phyloP scores from a whole-genome alignment of 495 filamentous ascomycete species.

The Parathielavia hyrcaniae region DNA sequence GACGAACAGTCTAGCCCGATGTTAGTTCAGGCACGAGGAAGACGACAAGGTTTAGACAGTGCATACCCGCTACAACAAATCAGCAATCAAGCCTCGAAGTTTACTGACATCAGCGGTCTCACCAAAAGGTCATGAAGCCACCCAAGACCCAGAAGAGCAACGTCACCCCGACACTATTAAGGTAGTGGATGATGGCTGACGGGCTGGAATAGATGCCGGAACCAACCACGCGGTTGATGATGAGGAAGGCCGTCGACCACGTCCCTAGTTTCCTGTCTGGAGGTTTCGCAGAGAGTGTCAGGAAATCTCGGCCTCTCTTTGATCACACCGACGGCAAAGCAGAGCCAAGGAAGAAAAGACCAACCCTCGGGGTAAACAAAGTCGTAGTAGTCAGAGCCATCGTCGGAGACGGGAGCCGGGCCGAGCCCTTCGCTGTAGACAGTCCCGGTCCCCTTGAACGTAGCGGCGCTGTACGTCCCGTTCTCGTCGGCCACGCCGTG shows the following conservation, averaged over 20 bases:
- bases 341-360: slow-evolving; percentile 12
- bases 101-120: slow-evolving; percentile 6
- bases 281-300: background rate
- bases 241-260: slow-evolving; percentile 33
- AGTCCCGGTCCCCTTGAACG: no score
- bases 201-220: slow-evolving; percentile 32
- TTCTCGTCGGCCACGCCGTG: slow-evolving; percentile 18
- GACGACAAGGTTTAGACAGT: no score
- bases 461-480: slow-evolving; percentile 25
- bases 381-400: slow-evolving; percentile 30
- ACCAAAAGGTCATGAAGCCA: slow-evolving; percentile 34
- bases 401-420: slow-evolving; percentile 16
- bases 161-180: slow-evolving; percentile 31
- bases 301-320: background rate
- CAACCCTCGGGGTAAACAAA: slow-evolving; percentile 37
- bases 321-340: no score
- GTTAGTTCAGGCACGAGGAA: slow-evolving; percentile 3
- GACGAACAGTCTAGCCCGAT: slow-evolving; percentile 25
- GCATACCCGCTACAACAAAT: slow-evolving; percentile 24
- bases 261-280: slow-evolving; percentile 32
- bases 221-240: slow-evolving; percentile 34
- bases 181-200: slow-evolving; percentile 24
- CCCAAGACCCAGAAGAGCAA: slow-evolving; percentile 33
- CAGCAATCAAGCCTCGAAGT: background rate
- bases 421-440: slow-evolving; percentile 22